Base-by-base conservation (phyloP, 2,329 filamentous ascomycete genomes). In the Microcyclosporella mali region DNA sequence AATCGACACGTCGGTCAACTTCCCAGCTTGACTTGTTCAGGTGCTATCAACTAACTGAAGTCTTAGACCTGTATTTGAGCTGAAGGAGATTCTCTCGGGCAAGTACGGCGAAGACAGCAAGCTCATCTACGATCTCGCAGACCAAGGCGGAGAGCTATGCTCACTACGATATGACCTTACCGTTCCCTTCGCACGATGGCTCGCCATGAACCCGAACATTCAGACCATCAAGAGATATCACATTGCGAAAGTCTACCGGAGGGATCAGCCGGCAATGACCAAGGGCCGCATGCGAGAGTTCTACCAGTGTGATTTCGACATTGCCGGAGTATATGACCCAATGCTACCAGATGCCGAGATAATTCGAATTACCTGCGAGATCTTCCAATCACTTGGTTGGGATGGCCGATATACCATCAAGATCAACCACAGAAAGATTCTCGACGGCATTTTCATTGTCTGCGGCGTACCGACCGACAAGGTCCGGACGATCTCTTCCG, bases 251-350 rank as follows among this genome's bases (percentile, higher is more conserved):
- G 89, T 95, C 39, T 89, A 88, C 69, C 75, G 85, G 49, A 71
- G 84, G 63, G 85, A 89, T 64, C 84, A 88, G 65, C 85, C 85
- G 17, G 85, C 88, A 48, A 87, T 95, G 70, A 86, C 84, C 49
- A 92, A 94, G 65, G 90, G 89, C 39, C 81, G 89, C 41, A 92
- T 95, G 84, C 79, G 90, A 60, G 90, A 95, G 68, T 95, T 95
- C 68, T 95, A 94, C 71, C 89, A 95, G 68, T 95, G 89, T 70
- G 90, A 97, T 69, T 94, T 95, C 61, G 89, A 95, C 63, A 90
- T 95, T 68, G 89, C 89, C 10, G 88, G 89, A 48, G 73, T 71
- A 32, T 94, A 88, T 70, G 90, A 95, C 63, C 69, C 86, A 41
- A 95, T 95, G 88, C 77, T 95, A 18, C 87, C 89, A 43, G 90